phyloP scores from a whole-genome alignment of 2,329 filamentous ascomycete genomes.

The Alternaria sp. region DNA sequence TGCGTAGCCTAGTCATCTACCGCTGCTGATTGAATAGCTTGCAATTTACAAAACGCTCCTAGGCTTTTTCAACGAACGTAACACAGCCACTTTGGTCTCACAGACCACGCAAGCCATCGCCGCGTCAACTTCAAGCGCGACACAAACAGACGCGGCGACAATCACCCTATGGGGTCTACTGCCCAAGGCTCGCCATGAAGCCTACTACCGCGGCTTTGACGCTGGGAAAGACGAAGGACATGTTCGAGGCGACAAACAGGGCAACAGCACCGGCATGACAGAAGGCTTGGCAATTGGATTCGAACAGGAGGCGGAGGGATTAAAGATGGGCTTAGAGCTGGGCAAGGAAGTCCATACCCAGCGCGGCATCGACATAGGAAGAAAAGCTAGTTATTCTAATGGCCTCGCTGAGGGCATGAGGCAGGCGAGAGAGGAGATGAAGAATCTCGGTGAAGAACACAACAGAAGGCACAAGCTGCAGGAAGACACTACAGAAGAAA shows the following conservation, averaged over 20 bases:
- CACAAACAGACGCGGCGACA: slow-evolving; percentile 12
- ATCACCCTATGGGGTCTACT: slow-evolving; percentile 9
- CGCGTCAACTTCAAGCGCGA: background rate
- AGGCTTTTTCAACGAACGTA: background rate
- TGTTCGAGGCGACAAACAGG: background rate
- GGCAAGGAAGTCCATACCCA: background rate
- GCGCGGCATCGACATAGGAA: background rate
- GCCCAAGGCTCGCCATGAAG: slow-evolving; percentile 8
- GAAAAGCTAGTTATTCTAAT: background rate
- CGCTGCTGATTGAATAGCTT: slow-evolving; percentile 9
- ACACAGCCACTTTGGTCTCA: background rate
- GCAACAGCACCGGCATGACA: background rate
- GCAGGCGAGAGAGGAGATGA: background rate
- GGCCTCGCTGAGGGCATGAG: background rate
- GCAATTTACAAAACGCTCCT: background rate
- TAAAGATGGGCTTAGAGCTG: background rate
- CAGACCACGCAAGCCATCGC: background rate
- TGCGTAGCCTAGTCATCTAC: too few relatives aligned
- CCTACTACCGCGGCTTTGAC: slow-evolving; percentile 5
- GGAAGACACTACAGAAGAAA: background rate
- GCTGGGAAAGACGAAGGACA: background rate
- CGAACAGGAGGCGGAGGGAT: background rate
- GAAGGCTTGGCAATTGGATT: background rate
- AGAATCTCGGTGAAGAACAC: background rate
- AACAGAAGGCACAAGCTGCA: background rate